Evolutionary conservation across 345 rosid genomes (phyloP), one percentile per base, ranked within the genome.

Genomic region (Arabidopsis arenosa): DNA sequence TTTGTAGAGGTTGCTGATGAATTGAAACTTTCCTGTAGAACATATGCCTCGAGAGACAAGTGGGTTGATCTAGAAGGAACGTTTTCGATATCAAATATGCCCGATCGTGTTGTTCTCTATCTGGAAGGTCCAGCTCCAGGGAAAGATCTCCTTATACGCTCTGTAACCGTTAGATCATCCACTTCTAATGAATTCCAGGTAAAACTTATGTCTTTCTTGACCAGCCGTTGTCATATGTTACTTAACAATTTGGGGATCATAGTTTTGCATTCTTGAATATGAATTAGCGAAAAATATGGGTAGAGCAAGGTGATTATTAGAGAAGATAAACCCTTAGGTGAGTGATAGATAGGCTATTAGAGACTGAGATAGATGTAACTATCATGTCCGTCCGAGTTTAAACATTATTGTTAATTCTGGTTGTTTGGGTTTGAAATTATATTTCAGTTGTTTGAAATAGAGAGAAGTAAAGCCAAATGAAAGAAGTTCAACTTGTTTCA

Each of bases 121-220:
- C 61, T 95, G 63, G 99, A 95, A 86, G 99, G 99, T 63, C 96
- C 97, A 30, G 72, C 91, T 73, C 88, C 97, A 59, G 98, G 97
- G 59, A 80, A 86, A 32, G 95, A 95, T 82, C 80, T 95, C 21
- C 86, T 90, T 62, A 75, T 95, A 72, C 79, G 84, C 74, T 92
- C 94, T 7, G 99, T 92, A 47, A 78, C 67, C 17, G 84, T 95
- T 66, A 78, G 77, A 66, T 79, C 80, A 74, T 80, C 89, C 56
- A 73, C 73, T 76, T 66, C 75, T 40, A 66, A 67, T 73, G 79
- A 71, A 15, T 57, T 44, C 54, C 77, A 79, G 84, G 97, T 87
- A 85, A 56, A 32, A 2, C 0, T 47, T 21, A 3, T 54, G 41
- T 28, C 75, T 68, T 53, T 60, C 37, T 54, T 69, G 33, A 62